Conservation (phyloP, 2,329 filamentous ascomycete genomes). For the Trichoderma sp. region DNA sequence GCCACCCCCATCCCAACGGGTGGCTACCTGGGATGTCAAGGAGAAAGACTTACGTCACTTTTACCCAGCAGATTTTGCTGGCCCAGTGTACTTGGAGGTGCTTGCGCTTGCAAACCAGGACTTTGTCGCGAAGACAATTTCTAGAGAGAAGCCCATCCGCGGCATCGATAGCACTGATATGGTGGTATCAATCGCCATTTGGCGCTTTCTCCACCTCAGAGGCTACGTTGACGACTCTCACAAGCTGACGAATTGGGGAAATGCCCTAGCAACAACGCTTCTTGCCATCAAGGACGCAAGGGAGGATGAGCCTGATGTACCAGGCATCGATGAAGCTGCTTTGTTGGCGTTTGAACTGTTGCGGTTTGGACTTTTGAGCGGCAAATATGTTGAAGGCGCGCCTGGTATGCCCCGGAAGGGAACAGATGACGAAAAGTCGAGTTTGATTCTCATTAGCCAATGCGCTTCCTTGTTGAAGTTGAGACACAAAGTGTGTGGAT, state of each 20-base stretch:
- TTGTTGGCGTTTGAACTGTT: constrained; percentile 86
- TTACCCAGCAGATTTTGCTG: constrained; percentile 45
- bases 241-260: constrained; percentile 80
- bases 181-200: constrained; percentile 71
- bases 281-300: constrained; percentile 59
- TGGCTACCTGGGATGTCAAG: constrained; percentile 72
- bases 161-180: constrained; percentile 69
- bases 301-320: constrained; percentile 46
- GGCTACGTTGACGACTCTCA: constrained; percentile 81
- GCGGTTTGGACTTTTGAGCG: constrained; percentile 74
- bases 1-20: constrained; percentile 50
- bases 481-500: constrained; percentile 81
- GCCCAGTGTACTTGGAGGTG: constrained; percentile 59
- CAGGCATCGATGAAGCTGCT: constrained; percentile 70
- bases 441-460: constrained; percentile 80
- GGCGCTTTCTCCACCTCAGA: constrained; percentile 86
- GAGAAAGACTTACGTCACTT: constrained; percentile 55
- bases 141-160: constrained; percentile 58
- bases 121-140: constrained; percentile 69
- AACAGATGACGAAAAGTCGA: constrained; percentile 71
- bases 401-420: constrained; percentile 59
- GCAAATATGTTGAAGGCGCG: constrained; percentile 60
- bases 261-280: constrained; percentile 71
- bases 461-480: constrained; percentile 82
- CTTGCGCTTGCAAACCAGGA: constrained; percentile 67